A percentile compares a stretch with the other conserved stretches of the same genome.
Evolutionary conservation across 768 basidiomycete genomes (phyloP).

Genomic region (Amanita brunnescens): DNA sequence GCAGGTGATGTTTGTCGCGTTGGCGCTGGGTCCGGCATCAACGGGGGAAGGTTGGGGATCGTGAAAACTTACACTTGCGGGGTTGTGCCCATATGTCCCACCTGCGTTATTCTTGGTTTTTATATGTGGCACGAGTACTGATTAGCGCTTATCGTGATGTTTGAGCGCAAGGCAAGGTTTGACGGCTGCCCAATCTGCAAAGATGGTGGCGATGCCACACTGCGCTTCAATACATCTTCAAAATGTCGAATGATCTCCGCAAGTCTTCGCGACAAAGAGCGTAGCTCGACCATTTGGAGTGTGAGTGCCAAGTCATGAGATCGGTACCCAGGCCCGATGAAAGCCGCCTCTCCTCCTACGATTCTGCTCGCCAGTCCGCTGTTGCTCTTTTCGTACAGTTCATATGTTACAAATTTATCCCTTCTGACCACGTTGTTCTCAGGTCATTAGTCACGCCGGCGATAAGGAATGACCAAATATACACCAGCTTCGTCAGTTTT

Average conservation of each 20-base stretch:
- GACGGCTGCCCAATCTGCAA: no score
- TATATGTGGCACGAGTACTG: not conserved
- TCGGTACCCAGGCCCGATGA: not conserved
- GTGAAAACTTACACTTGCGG: no score
- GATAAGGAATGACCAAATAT: not conserved
- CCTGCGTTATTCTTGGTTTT: not conserved
- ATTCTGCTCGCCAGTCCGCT: not conserved
- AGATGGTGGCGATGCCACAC: no score
- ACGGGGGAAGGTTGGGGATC: not conserved
- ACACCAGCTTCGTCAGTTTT: not conserved
- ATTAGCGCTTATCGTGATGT: not conserved
- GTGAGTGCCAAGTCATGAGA: not conserved
- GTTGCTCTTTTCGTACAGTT: not conserved
- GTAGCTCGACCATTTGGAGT: not conserved
- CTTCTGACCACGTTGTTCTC: not conserved
- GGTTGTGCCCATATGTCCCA: not conserved
- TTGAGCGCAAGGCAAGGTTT: not conserved
- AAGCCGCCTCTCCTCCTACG: not conserved
- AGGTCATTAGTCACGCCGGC: not conserved
- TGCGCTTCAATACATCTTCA: no score
- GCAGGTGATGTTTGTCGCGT: not conserved
- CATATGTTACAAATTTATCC: not conserved
- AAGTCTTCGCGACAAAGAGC: not conserved
- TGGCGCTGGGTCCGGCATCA: not conserved
- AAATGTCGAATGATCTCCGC: no score